Evolutionary conservation across 495 filamentous ascomycete genomes (phyloP).

Genomic region (Aspergillus mulundensis): DNA sequence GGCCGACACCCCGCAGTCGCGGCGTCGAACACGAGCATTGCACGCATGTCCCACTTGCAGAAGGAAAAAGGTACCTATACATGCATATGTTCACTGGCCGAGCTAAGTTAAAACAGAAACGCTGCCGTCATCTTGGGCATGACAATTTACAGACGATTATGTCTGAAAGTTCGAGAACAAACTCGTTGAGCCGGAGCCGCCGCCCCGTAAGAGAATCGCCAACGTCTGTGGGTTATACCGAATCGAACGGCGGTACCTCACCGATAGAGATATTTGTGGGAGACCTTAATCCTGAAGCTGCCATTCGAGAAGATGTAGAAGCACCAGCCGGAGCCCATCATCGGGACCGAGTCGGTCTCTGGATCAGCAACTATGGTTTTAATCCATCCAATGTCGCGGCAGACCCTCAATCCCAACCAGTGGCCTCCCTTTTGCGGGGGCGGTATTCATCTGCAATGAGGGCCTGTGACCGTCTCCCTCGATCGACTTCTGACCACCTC

Average conservation of each 20-base stretch:
- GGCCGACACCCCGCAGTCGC: slow-evolving; percentile 33
- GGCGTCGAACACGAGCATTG: slow-evolving; percentile 30
- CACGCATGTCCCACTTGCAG: slow-evolving; percentile 35
- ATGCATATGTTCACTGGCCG: background rate
- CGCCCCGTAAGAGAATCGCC: no score
- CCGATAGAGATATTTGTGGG: slow-evolving; percentile 42
- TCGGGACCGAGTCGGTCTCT: slow-evolving; percentile 41
- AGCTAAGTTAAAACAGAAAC: slow-evolving; percentile 25
- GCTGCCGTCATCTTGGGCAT: slow-evolving; percentile 27
- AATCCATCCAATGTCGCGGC: slow-evolving; percentile 1
- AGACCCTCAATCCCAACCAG: slow-evolving; percentile 15
- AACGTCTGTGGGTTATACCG: no score
- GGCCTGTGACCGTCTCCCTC: slow-evolving; percentile 28
- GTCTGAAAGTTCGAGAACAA: no score
- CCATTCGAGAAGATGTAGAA: slow-evolving; percentile 37
- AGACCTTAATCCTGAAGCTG: slow-evolving; percentile 46
- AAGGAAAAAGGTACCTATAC: slow-evolving; percentile 28
- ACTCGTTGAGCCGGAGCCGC: no score
- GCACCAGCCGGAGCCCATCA: slow-evolving; percentile 29
- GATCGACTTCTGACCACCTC: slow-evolving; percentile 23
- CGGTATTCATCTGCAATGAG: slow-evolving; percentile 27
- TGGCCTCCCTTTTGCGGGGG: slow-evolving; percentile 27
- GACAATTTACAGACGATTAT: background rate
- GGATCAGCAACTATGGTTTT: slow-evolving; percentile 27
- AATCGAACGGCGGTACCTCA: slow-evolving; percentile 10